Evolutionary conservation across 2,329 filamentous ascomycete genomes (phyloP), one percentile per base, ranked within the genome.

Genomic region (Rhinocladiella mackenziei): DNA sequence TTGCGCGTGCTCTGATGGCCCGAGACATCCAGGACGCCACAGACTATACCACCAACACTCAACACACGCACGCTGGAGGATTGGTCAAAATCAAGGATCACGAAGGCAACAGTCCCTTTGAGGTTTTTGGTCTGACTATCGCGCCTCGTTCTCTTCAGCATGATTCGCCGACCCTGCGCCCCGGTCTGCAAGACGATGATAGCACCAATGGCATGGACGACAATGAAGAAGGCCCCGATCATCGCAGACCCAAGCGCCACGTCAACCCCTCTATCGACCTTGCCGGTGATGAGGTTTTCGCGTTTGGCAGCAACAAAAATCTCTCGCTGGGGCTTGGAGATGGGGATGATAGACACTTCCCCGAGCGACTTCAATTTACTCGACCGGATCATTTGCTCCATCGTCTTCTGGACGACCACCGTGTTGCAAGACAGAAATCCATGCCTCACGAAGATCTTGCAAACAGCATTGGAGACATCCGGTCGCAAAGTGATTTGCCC

Each of bases 221-320:
- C 5, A 72, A 78, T 29, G 80, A 78, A 8, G 73, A 75, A 4
- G 72, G 72, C 38, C 59, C 66, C 31, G 60, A 62, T 32, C 30
- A 41, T 11, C 14, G 39, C 7, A 49, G 43, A 31, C 40, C 50
- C 53, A 67, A 39, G 58, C 43, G 42, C 37, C 33, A 48, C 43
- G 43, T 67, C 25, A 61, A 61, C 33, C 60, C 63, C 9, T 56
- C 59, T 23, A 58, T 63, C 18, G 63, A 62, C 55, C 55, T 83
- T 18, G 63, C 71, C 15, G 91, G 88, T 6, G 87, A 95, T 58
- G 92, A 98, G 60, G 70, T 96, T 1, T 97, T 88, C 59, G 84
- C 88, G 1, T 96, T 97, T 65, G 92, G 92, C 37, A 97, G 89
- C 66, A 98, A 96, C 67, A 94, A 92, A 60, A 98, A 98, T 56